Evolutionary conservation across 2,329 filamentous ascomycete genomes (phyloP), one percentile per base, ranked within the genome.

Genomic region (Cryoendolithus antarcticus): DNA sequence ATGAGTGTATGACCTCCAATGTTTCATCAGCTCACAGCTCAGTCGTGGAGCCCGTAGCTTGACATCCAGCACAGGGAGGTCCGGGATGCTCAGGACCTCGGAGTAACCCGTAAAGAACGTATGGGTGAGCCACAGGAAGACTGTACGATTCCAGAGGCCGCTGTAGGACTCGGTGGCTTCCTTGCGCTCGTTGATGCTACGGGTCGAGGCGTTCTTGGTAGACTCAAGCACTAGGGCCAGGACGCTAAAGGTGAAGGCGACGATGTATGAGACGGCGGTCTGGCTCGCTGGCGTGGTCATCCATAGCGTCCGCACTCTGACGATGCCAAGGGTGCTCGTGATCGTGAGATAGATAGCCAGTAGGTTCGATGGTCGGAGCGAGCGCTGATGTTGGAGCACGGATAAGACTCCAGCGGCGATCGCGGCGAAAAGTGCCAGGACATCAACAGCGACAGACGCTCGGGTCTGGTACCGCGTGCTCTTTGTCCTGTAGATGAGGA

Each of bases 131-230:
- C 60, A 63, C 57, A 55, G 62, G 34, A 61, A 51, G 3, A 57
- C 21, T 30, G 43, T 53, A 7, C 54, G 52, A 38, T 51, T 56
- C 33, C 58, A 48, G 11, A 50, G 36, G 19, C 41, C 46, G 27
- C 41, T 44, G 5, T 45, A 40, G 12, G 48, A 38, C 31, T 51
- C 50, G 1, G 48, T 48, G 8, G 32, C 38, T 30, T 30, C 40
- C 34, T 42, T 29, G 13, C 11, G 33, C 7, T 63, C 67, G 15
- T 61, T 54, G 3, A 53, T 44, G 9, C 59, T 53, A 3, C 71
- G 52, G 4, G 67, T 56, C 3, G 48, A 46, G 33, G 60, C 51
- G 48, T 73, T 74, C 19, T 66, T 61, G 6, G 40, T 64, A 59
- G 61, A 61, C 50, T 69, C 64, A 2, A 62, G 53, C n/a, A 62